Evolutionary conservation across 306 rosid genomes (phyloP), one percentile per base, ranked within the genome.

Genomic region (Ochetophila trinervis): DNA sequence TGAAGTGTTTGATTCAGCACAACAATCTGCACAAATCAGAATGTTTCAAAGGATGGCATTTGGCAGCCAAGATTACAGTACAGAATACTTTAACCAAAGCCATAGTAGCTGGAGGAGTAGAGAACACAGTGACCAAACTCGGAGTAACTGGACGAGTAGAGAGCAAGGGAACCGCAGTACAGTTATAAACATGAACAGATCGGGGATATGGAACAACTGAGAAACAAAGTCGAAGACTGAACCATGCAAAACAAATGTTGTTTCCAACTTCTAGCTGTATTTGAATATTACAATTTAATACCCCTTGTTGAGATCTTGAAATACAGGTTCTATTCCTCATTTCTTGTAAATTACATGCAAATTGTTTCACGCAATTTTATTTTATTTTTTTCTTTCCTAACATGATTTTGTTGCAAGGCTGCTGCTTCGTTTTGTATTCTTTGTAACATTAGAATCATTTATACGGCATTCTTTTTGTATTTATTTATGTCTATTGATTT

Each of bases 21-120:
- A 82, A 36, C 99, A 88, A 49, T 87, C 94, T 57, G 97, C 88
- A 17, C 91, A 93, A 53, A 86, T 90, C 57, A 84, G 84, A 82
- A 86, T 89, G 90, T 87, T 90, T 73, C 90, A 78, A 56, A 86
- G 86, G 64, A 87, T 90, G 99, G 97, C 95, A 20, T 93, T 90
- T 55, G 99, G 87, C 4, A 87, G 90, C 69, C 96, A 86, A 71
- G 95, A 83, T 16, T 50, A 60, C 73, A 88, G 90, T 71, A 67
- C 89, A 2, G 83, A 65, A 47, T 76, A 77, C 78, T 87, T 75
- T 6, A 77, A 85, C 64, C 83, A 69, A 51, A 79, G 86, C 64
- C 88, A 84, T 57, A 84, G 90, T 71, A 87, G 94, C 77, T 87
- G 86, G 93, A 78, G 76, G 63, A 89, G 85, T 72, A 51, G 57